Evolutionary conservation across 352 stramenopile species (phyloP).

Genomic region (Blastocystis sp.): DNA sequence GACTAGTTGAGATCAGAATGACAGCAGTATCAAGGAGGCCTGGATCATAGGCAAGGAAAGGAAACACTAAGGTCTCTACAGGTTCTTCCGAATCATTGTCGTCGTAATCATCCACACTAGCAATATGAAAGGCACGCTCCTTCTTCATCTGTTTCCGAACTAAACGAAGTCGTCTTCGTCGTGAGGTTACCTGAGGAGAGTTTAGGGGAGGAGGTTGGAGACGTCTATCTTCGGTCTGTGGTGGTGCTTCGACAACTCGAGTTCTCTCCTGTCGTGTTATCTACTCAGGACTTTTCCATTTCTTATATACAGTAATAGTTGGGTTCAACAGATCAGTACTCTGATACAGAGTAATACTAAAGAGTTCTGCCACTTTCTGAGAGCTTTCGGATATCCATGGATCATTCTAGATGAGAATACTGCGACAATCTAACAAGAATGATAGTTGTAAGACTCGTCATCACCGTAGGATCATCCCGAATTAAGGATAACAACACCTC

Average conservation of each 20-base stretch:
- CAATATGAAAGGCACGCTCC: not conserved
- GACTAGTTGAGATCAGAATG: not conserved
- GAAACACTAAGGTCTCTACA: not conserved
- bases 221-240: not conserved
- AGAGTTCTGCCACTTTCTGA: constrained; percentile 8
- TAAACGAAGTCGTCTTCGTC: not conserved
- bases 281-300: not conserved
- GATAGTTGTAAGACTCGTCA: constrained; percentile 12
- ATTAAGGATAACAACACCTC: not conserved
- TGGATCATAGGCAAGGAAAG: constrained; percentile 28
- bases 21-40: constrained; percentile 11
- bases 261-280: no score
- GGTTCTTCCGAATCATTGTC: not conserved
- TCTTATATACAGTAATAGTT: not conserved
- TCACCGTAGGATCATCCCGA: constrained; percentile 14
- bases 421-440: not conserved
- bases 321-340: constrained; percentile 8
- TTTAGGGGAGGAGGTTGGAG: not conserved
- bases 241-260: no score
- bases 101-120: constrained; percentile 54
- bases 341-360: constrained; percentile 3
- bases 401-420: not conserved
- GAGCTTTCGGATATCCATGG: not conserved
- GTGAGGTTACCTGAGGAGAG: not conserved
- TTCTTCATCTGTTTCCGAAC: not conserved